Conservation (phyloP, 768 basidiomycete species). For the Amanita jacksonii region DNA sequence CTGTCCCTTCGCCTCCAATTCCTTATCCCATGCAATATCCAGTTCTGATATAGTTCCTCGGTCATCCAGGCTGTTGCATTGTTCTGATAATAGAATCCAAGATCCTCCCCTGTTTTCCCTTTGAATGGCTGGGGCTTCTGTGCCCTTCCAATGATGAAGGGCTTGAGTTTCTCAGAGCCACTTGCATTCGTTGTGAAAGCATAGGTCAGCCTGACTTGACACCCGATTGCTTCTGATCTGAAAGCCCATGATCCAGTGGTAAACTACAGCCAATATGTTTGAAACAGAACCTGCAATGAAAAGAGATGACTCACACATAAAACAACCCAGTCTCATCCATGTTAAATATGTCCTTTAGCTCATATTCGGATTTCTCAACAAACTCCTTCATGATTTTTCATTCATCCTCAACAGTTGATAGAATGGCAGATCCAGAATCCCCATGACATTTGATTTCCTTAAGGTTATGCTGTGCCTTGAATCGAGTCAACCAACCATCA, state of each 20-base stretch:
- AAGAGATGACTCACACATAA: conserved; percentile 18
- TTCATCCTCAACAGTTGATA: conserved; percentile 18
- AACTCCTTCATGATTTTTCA: conserved; percentile 18
- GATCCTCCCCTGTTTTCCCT: conserved; percentile 18
- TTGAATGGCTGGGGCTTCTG: conserved; percentile 19
- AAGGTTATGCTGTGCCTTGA: conserved; percentile 19
- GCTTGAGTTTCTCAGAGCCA: conserved; percentile 21
- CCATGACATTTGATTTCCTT: conserved; percentile 21
- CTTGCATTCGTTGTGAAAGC: conserved; percentile 25
- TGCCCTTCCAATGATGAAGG: conserved; percentile 25
- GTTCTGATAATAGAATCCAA: conserved; percentile 26
- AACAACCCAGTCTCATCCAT: conserved; percentile 27
- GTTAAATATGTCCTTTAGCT: conserved; percentile 24
- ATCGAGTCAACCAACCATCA: conserved; percentile 23
- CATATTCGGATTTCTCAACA: conserved; percentile 12
- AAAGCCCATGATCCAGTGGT: conserved; percentile 23
- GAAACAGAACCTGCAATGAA: neutral
- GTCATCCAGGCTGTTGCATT: conserved; percentile 34
- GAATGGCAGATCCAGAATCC: conserved; percentile 22
- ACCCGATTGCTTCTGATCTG: conserved; percentile 16
- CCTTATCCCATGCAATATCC: conserved; percentile 23
- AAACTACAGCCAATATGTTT: conserved; percentile 15
- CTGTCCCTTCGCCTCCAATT: conserved; percentile 14
- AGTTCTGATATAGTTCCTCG: conserved; percentile 22
- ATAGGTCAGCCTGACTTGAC: conserved; percentile 24